Evolutionary conservation across 2,329 filamentous ascomycete species (phyloP).

Genomic region (Pestalotiopsis sp.): DNA sequence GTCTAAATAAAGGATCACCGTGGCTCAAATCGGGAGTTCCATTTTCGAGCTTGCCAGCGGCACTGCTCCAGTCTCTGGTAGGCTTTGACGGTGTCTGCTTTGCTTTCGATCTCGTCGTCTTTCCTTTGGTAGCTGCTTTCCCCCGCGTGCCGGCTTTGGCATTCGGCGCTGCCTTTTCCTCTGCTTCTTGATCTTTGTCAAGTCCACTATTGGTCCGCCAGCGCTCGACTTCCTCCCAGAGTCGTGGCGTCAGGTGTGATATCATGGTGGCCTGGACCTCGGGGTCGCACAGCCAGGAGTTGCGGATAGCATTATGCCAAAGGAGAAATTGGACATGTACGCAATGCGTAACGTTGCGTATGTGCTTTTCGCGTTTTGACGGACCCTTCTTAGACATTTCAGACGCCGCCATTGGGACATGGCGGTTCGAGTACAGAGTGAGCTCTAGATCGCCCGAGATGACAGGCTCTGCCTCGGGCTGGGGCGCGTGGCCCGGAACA

Average conservation of each 20-base stretch:
- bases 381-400: constrained; percentile 78
- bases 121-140: constrained; percentile 36
- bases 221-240: constrained; percentile 74
- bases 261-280: constrained; percentile 77
- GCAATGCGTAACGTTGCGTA: constrained; percentile 79
- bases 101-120: constrained; percentile 32
- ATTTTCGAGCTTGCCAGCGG: constrained; percentile 70
- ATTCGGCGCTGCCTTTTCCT: constrained; percentile 17
- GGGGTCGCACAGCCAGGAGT: constrained; percentile 80
- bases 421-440: constrained; percentile 63
- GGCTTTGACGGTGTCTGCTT: constrained; percentile 36
- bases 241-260: constrained; percentile 67
- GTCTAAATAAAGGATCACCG: constrained; percentile 77
- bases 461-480: constrained; percentile 45
- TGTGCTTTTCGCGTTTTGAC: constrained; percentile 79
- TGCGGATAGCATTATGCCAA: constrained; percentile 86
- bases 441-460: constrained; percentile 73
- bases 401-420: constrained; percentile 60
- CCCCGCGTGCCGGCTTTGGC: constrained; percentile 36
- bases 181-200: constrained; percentile 42
- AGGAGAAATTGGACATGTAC: constrained; percentile 87
- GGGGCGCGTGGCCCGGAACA: constrained; percentile 43
- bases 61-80: constrained; percentile 70
- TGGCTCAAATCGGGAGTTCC: constrained; percentile 77
- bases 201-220: constrained; percentile 74